phyloP scores from a whole-genome alignment of 2,329 filamentous ascomycete species.

The Cladorrhinum sp. region DNA sequence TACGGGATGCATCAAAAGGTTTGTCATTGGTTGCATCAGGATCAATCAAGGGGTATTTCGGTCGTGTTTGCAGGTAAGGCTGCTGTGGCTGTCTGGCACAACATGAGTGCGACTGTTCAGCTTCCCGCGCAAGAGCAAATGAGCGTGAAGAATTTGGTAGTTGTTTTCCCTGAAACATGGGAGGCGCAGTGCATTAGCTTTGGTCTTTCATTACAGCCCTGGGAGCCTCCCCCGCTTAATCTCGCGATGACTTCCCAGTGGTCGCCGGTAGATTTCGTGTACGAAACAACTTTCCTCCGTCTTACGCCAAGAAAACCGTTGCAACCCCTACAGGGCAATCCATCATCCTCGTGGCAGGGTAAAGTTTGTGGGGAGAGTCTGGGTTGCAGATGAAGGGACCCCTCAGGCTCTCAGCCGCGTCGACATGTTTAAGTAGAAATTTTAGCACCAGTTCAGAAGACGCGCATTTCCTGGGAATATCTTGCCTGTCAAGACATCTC shows the following conservation, averaged over 20 bases:
- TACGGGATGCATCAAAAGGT: no score
- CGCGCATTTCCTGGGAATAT: not conserved
- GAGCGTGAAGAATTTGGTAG: not conserved
- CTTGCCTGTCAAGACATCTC: not conserved
- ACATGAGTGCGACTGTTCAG: not conserved
- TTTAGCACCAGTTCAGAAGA: not conserved
- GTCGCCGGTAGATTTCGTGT: slow-evolving; percentile 5
- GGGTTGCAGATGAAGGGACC: not conserved
- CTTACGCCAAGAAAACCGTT: slow-evolving; percentile 21
- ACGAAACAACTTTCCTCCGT: slow-evolving; percentile 20
- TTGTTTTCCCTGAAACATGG: not conserved
- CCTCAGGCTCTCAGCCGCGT: not conserved
- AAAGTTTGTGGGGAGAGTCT: slow-evolving; percentile 8
- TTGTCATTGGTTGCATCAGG: not conserved
- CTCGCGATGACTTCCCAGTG: not conserved
- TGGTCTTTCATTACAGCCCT: not conserved
- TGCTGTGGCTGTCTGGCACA: not conserved
- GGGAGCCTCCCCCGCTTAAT: not conserved
- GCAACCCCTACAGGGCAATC: not conserved
- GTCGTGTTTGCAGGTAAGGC: not conserved
- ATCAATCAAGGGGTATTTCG: not conserved
- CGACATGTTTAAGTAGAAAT: slow-evolving; percentile 4
- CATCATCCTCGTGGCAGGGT: not conserved
- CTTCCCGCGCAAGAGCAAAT: slow-evolving; percentile 7
- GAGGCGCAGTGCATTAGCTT: slow-evolving; percentile 11